Evolutionary conservation across 257 asterid genomes (phyloP).

Genomic region (Salvia splendens): DNA sequence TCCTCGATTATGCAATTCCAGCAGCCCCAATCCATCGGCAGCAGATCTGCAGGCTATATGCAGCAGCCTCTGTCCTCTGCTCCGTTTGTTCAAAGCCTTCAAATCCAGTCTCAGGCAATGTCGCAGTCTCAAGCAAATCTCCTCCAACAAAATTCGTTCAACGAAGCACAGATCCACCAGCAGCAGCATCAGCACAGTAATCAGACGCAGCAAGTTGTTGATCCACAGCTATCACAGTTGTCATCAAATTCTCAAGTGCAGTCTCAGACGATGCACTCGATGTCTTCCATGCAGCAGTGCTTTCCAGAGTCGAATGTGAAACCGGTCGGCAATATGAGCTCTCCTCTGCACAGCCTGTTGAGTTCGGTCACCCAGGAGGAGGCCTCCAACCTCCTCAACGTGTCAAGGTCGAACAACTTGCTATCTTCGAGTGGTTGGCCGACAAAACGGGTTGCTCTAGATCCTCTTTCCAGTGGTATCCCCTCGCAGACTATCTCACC

Average conservation of each 20-base stretch:
- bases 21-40: constrained; percentile 41
- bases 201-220: constrained; percentile 38
- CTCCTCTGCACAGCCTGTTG: constrained; percentile 55
- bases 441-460: constrained; percentile 61
- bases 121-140: constrained; percentile 42
- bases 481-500: constrained; percentile 34
- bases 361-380: constrained; percentile 55
- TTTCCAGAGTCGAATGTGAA: constrained; percentile 43
- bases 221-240: constrained; percentile 48
- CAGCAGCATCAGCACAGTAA: constrained; percentile 31
- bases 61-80: constrained; percentile 49
- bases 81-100: constrained; percentile 43
- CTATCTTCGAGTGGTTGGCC: constrained; percentile 60
- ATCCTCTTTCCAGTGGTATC: constrained; percentile 39
- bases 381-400: constrained; percentile 43
- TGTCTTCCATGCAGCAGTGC: constrained; percentile 47
- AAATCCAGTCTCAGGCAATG: constrained; percentile 37
- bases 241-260: constrained; percentile 46
- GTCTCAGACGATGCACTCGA: constrained; percentile 40
- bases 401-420: constrained; percentile 44
- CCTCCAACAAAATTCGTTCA: constrained; percentile 55
- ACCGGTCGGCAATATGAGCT: constrained; percentile 35
- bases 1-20: constrained; percentile 56
- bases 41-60: constrained; percentile 33
- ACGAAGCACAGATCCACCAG: constrained; percentile 40